Evolutionary conservation across 768 basidiomycete species (phyloP).

Genomic region (Tylopilus rubrobrunneus): DNA sequence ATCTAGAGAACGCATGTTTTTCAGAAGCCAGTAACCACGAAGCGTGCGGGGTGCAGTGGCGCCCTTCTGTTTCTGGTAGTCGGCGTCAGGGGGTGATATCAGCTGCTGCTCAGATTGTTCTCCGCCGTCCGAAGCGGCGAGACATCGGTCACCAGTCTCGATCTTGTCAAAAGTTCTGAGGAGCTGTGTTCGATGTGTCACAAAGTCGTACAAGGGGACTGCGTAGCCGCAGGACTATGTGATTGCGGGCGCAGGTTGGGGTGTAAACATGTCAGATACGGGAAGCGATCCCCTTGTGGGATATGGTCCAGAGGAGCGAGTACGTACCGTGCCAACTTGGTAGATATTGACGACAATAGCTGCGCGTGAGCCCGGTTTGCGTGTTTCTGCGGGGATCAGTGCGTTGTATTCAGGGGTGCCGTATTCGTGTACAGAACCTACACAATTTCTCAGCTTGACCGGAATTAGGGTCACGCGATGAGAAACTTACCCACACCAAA

Average conservation of each 20-base stretch:
- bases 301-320: no score
- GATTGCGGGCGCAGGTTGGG: not conserved
- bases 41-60: conserved; percentile 27
- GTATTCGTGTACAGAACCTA: conserved; percentile 59
- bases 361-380: conserved; percentile 56
- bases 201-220: conserved; percentile 59
- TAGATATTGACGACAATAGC: conserved; percentile 56
- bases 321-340: conserved; percentile 47
- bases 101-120: not conserved
- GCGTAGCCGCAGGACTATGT: conserved; percentile 62
- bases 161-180: conserved; percentile 38
- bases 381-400: conserved; percentile 43
- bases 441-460: not conserved
- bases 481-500: conserved; percentile 46
- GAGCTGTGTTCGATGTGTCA: conserved; percentile 50
- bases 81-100: conserved; percentile 2
- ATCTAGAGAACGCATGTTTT: conserved; percentile 51
- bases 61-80: conserved; percentile 2
- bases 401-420: conserved; percentile 57
- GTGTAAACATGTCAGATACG: not conserved
- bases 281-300: not conserved
- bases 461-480: no score
- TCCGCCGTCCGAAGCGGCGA: not conserved
- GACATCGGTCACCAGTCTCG: conserved; percentile 39
- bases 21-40: conserved; percentile 47